Conservation (phyloP, 352 stramenopile genomes). For the Blastocystis sp. region DNA sequence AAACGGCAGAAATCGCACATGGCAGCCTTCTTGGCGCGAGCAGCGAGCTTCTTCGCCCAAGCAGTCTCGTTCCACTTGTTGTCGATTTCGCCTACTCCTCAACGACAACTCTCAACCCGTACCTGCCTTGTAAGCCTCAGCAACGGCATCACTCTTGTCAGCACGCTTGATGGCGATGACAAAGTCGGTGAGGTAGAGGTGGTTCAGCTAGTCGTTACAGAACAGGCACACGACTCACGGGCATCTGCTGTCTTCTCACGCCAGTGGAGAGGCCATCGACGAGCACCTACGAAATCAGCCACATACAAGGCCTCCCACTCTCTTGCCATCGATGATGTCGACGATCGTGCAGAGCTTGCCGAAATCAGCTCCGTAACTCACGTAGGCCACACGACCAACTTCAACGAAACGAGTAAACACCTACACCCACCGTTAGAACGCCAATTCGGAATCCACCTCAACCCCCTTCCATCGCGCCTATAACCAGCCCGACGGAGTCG, state of each 20-base stretch:
- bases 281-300: slow-evolving; percentile 79
- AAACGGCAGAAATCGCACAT: slow-evolving; percentile 98
- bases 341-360: slow-evolving; percentile 98
- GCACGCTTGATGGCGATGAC: slow-evolving; percentile 85
- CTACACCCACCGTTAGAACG: slow-evolving; percentile 77
- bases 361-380: slow-evolving; percentile 96
- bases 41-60: slow-evolving; percentile 96
- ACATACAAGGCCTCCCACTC: slow-evolving; percentile 76
- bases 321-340: slow-evolving; percentile 99
- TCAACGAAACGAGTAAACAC: slow-evolving; percentile 98
- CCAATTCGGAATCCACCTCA: not conserved
- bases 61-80: slow-evolving; percentile 91
- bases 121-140: slow-evolving; percentile 85
- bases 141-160: slow-evolving; percentile 9
- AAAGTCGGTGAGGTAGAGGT: slow-evolving; percentile 94
- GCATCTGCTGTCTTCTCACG: slow-evolving; percentile 95
- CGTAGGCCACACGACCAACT: slow-evolving; percentile 95
- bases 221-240: slow-evolving; percentile 65
- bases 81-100: slow-evolving; percentile 84
- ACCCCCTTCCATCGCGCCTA: not conserved
- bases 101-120: slow-evolving; percentile 91
- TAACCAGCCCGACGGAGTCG: not conserved
- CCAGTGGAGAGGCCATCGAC: slow-evolving; percentile 94
- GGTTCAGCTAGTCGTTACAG: slow-evolving; percentile 83
- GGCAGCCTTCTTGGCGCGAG: slow-evolving; percentile 91